Conservation (phyloP, 2,329 filamentous ascomycete genomes). For the Ophiocordyceps sinensis region DNA sequence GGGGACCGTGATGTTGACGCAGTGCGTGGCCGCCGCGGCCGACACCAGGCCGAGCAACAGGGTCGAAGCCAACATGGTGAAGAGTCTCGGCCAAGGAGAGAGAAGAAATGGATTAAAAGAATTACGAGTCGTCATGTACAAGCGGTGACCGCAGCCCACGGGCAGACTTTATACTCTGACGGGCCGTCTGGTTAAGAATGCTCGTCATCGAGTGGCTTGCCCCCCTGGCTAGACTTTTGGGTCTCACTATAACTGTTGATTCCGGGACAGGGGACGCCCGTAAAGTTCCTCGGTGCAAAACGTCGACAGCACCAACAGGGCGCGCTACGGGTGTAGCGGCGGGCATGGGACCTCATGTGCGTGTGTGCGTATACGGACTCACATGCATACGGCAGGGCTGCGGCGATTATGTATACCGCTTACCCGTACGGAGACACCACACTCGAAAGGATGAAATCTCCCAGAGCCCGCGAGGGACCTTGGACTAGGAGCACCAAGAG, state of each 20-base stretch:
- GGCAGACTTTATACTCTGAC: no score
- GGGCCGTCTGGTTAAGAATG: no score
- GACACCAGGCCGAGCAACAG: constrained; percentile 11
- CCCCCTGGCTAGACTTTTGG: background rate
- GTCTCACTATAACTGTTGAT: background rate
- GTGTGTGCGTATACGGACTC: background rate
- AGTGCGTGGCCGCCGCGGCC: constrained; percentile 19
- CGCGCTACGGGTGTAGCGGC: background rate
- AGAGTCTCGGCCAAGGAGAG: constrained; percentile 6
- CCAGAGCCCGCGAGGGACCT: no score
- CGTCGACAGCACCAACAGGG: background rate
- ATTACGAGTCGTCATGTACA: no score
- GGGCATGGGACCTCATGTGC: background rate
- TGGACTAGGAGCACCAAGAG: no score
- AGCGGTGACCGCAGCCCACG: no score
- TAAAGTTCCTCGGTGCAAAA: background rate
- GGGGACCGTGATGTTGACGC: constrained; percentile 38
- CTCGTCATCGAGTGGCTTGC: background rate
- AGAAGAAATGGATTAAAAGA: no score
- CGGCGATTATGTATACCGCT: no score
- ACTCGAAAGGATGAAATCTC: no score
- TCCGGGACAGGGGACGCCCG: background rate
- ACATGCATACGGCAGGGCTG: no score
- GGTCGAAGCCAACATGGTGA: constrained; percentile 3
- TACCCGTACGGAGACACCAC: no score